phyloP scores from a whole-genome alignment of 2,329 filamentous ascomycete species.

The Aspergillus neoniger region DNA sequence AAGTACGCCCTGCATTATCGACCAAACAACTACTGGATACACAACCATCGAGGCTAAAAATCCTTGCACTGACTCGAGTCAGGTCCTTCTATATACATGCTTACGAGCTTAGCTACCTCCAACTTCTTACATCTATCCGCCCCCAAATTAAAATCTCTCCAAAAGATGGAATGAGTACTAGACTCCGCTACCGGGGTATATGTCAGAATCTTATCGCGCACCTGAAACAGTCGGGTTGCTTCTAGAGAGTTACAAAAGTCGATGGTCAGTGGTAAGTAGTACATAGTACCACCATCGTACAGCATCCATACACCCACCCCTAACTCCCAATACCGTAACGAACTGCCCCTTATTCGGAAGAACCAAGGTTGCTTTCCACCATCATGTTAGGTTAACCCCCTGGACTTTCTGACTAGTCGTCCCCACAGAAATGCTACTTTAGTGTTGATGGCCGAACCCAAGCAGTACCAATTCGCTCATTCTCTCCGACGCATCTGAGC shows the following conservation, averaged over 20 bases:
- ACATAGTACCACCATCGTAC: neutral
- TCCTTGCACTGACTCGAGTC: too few relatives aligned
- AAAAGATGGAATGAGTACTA: neutral
- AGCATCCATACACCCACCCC: neutral
- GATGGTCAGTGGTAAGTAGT: too few relatives aligned
- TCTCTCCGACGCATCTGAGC: neutral
- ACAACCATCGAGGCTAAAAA: too few relatives aligned
- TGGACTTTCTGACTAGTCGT: neutral
- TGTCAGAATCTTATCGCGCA: neutral
- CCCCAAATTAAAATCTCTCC: neutral
- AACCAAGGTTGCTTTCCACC: neutral
- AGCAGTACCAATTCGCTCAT: neutral
- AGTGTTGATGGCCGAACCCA: neutral
- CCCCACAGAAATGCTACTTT: neutral
- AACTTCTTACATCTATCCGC: neutral
- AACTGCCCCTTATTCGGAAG: neutral
- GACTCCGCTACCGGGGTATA: neutral
- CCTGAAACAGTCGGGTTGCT: neutral
- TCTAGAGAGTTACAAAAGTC: too few relatives aligned
- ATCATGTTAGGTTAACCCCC: too few relatives aligned
- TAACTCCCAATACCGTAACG: neutral
- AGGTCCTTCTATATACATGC: neutral
- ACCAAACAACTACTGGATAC: neutral
- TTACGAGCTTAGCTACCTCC: neutral
- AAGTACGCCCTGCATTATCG: neutral